These are phyloP conservation scores for Endothia cerciana DNA, from an alignment of 2,329 filamentous ascomycete species.

Conservation along the genomic window DNA sequence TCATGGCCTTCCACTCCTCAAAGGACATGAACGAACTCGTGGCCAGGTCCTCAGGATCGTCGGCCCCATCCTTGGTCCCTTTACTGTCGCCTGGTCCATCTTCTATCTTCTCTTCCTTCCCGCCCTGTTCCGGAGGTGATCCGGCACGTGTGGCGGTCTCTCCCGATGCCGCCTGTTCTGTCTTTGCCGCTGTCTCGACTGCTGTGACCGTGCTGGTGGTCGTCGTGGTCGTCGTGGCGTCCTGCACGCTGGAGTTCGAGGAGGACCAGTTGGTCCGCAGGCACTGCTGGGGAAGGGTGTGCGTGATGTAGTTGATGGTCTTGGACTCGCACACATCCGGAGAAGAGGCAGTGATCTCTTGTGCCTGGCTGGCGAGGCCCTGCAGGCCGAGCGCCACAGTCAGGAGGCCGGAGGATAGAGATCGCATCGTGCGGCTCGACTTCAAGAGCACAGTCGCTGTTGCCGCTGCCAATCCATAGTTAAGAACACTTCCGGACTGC, in stretches of 20 bases:
- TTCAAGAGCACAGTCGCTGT: slow-evolving; percentile 11
- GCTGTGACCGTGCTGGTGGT: slow-evolving; percentile 29
- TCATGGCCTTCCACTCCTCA: slow-evolving; percentile 97
- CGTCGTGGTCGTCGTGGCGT: slow-evolving; percentile 30
- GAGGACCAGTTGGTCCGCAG: slow-evolving; percentile 63
- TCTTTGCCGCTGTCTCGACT: slow-evolving; percentile 9
- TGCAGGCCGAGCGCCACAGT: slow-evolving; percentile 14
- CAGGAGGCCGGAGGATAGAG: slow-evolving; percentile 15
- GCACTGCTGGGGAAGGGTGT: slow-evolving; percentile 76
- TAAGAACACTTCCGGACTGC: slow-evolving; percentile 1
- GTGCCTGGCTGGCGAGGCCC: slow-evolving; percentile 15
- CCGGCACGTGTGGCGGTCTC: slow-evolving; percentile 22
- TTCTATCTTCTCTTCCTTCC: slow-evolving; percentile 8
- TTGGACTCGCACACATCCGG: slow-evolving; percentile 56
- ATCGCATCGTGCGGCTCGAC: slow-evolving; percentile 23
- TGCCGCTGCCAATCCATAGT: slow-evolving; percentile 28
- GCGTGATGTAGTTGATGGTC: slow-evolving; percentile 82
- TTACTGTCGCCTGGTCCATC: slow-evolving; percentile 30
- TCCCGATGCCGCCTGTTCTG: slow-evolving; percentile 20
- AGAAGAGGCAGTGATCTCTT: slow-evolving; percentile 7
- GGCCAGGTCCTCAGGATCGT: slow-evolving; percentile 69
- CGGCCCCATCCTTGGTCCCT: slow-evolving; percentile 47
- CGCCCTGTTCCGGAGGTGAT: not conserved
- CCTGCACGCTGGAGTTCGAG: slow-evolving; percentile 25
- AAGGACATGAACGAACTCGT: slow-evolving; percentile 84